Evolutionary conservation across 2,329 filamentous ascomycete species (phyloP).

Genomic region (Fusarium buxicola): DNA sequence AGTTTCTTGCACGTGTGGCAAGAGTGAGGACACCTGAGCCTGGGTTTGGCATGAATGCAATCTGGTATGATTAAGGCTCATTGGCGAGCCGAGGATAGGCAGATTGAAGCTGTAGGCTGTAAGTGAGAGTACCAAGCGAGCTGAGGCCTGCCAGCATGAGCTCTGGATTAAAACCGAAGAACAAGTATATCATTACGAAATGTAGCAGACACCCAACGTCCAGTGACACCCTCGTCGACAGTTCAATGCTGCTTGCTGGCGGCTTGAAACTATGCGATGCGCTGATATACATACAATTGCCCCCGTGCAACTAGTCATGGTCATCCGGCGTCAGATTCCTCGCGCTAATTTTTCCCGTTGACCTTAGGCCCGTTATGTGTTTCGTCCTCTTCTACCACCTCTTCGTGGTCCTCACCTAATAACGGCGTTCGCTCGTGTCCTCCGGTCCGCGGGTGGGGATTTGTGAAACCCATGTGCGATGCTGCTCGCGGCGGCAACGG

Average conservation of each 20-base stretch:
- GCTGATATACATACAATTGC: not conserved
- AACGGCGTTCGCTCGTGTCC: slow-evolving; percentile 49
- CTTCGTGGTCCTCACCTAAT: slow-evolving; percentile 40
- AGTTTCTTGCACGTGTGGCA: slow-evolving; percentile 82
- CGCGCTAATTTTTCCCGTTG: slow-evolving; percentile 39
- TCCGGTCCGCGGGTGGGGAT: slow-evolving; percentile 4
- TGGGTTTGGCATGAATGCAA: slow-evolving; percentile 97
- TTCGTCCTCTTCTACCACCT: slow-evolving; percentile 33
- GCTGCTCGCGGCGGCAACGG: slow-evolving; percentile 38
- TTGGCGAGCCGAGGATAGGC: not conserved
- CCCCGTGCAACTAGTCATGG: slow-evolving; percentile 1
- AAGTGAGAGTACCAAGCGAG: not conserved
- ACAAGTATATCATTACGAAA: slow-evolving; percentile 7
- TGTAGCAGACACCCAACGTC: slow-evolving; percentile 10
- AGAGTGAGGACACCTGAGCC: slow-evolving; percentile 82
- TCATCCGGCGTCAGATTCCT: slow-evolving; percentile 6
- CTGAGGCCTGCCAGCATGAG: not conserved
- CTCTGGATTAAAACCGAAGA: not conserved
- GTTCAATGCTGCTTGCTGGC: not conserved
- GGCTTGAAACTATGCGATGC: not conserved
- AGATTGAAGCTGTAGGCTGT: not conserved
- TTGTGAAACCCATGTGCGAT: slow-evolving; percentile 41
- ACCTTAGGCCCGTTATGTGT: slow-evolving; percentile 20
- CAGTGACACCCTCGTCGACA: slow-evolving; percentile 1
- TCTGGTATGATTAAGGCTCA: slow-evolving; percentile 78